These are phyloP conservation scores for Hyaloscypha hepaticicola DNA, from an alignment of 495 filamentous ascomycete species.

Conservation along the genomic window DNA sequence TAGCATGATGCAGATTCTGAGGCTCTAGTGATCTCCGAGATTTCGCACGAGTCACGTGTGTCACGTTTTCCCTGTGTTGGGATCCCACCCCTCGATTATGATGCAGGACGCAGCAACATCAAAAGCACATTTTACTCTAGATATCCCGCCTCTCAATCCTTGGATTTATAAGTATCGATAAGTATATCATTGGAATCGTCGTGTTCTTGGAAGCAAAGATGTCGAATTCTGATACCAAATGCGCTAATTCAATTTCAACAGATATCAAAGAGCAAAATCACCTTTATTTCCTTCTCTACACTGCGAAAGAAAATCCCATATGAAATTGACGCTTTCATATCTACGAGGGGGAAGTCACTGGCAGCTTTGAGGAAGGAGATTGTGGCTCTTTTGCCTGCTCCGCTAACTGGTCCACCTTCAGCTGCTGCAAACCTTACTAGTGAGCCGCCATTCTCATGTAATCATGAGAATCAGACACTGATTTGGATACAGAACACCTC, in stretches of 20 bases:
- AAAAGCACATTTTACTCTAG: too few relatives aligned
- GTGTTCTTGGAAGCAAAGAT: background rate
- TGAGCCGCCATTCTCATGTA: slow-evolving; percentile 19
- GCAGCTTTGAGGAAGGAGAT: slow-evolving; percentile 57
- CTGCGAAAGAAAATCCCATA: slow-evolving; percentile 47
- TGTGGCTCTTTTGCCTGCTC: slow-evolving; percentile 44
- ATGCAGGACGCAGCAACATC: too few relatives aligned
- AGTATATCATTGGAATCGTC: background rate
- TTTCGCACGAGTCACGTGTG: too few relatives aligned
- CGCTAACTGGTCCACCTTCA: slow-evolving; percentile 13
- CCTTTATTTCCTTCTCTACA: slow-evolving; percentile 79
- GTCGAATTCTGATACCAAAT: too few relatives aligned
- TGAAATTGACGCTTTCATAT: slow-evolving; percentile 61
- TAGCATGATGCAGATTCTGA: too few relatives aligned
- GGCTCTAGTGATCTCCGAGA: too few relatives aligned
- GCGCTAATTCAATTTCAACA: slow-evolving; percentile 26
- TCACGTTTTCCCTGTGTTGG: too few relatives aligned
- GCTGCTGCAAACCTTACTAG: slow-evolving; percentile 29
- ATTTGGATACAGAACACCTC: slow-evolving; percentile 46
- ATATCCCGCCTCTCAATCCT: too few relatives aligned
- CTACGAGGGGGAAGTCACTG: slow-evolving; percentile 57
- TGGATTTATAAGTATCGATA: too few relatives aligned
- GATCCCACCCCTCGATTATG: too few relatives aligned
- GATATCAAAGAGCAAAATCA: slow-evolving; percentile 54
- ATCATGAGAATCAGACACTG: background rate